Evolutionary conservation across 169 alveolate species (phyloP).

Genomic region (Babesia bovis): DNA sequence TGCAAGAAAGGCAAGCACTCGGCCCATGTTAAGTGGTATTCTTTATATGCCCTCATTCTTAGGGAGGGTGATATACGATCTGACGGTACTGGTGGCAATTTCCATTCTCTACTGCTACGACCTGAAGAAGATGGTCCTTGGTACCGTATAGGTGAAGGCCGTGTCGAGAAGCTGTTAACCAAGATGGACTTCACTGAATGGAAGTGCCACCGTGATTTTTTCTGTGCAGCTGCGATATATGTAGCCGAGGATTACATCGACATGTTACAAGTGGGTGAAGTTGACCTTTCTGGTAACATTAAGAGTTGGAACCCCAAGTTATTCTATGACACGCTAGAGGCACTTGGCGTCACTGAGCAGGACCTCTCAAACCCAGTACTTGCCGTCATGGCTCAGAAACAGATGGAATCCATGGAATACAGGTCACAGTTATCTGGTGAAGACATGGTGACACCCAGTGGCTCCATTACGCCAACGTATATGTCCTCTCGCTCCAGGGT

Average conservation of each 20-base stretch:
- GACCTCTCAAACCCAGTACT: slow-evolving; percentile 55
- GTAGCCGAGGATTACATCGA: slow-evolving; percentile 88
- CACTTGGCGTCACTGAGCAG: slow-evolving; percentile 74
- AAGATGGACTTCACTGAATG: slow-evolving; percentile 87
- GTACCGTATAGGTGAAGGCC: slow-evolving; percentile 83
- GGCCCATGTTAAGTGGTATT: slow-evolving; percentile 78
- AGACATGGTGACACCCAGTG: not conserved
- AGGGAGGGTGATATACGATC: slow-evolving; percentile 76
- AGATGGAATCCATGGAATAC: not conserved
- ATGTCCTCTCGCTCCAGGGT: not conserved
- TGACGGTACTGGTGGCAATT: slow-evolving; percentile 52
- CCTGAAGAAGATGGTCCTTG: slow-evolving; percentile 90
- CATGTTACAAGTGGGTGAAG: slow-evolving; percentile 80
- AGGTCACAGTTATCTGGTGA: not conserved
- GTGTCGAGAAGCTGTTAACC: slow-evolving; percentile 79
- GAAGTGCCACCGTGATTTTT: slow-evolving; percentile 89
- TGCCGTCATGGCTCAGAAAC: not conserved
- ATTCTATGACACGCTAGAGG: slow-evolving; percentile 70
- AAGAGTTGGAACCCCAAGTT: slow-evolving; percentile 76
- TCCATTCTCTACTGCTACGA: slow-evolving; percentile 79
- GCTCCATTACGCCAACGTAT: not conserved
- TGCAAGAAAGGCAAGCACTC: slow-evolving; percentile 51
- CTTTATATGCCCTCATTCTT: slow-evolving; percentile 77
- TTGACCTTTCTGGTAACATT: slow-evolving; percentile 73
- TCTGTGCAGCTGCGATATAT: slow-evolving; percentile 86